Evolutionary conservation across 2,329 filamentous ascomycete genomes (phyloP).

Genomic region (Elsinoe fawcettii): DNA sequence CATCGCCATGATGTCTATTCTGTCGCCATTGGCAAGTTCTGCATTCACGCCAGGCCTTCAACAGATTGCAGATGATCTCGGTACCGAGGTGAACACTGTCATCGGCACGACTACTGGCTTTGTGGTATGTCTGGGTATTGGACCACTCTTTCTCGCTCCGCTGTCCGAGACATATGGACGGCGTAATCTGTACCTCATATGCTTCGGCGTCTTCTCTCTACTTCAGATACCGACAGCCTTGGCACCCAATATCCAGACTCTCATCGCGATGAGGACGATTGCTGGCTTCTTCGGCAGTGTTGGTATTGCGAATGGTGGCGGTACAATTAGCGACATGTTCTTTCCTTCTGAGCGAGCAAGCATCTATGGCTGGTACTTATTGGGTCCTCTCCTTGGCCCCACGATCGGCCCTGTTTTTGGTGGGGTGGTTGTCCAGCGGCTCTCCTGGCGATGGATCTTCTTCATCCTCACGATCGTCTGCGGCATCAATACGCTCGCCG

Average conservation of each 20-base stretch:
- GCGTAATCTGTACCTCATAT: slow-evolving; percentile 37
- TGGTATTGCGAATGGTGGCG: slow-evolving; percentile 45
- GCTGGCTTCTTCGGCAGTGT: slow-evolving; percentile 45
- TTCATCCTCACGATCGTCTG: slow-evolving; percentile 40
- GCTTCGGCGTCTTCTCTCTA: slow-evolving; percentile 39
- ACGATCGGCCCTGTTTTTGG: slow-evolving; percentile 38
- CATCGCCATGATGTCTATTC: slow-evolving; percentile 44
- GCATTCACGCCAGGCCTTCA: slow-evolving; percentile 47
- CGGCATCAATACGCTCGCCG: slow-evolving; percentile 34
- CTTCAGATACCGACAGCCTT: slow-evolving; percentile 43
- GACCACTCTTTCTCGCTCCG: slow-evolving; percentile 41
- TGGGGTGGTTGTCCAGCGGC: slow-evolving; percentile 37
- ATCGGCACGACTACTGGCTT: slow-evolving; percentile 46
- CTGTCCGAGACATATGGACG: slow-evolving; percentile 42
- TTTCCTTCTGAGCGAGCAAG: slow-evolving; percentile 38
- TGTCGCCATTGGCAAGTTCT: slow-evolving; percentile 41
- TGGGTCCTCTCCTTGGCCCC: slow-evolving; percentile 38
- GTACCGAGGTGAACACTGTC: slow-evolving; percentile 35
- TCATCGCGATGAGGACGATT: slow-evolving; percentile 40
- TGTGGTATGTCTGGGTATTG: slow-evolving; percentile 43
- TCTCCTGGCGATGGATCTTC: slow-evolving; percentile 44
- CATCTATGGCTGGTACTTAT: slow-evolving; percentile 40
- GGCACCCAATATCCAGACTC: slow-evolving; percentile 38
- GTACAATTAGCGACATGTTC: slow-evolving; percentile 48
- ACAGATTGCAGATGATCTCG: slow-evolving; percentile 42